Evolutionary conservation across 257 asterid species (phyloP).

Genomic region (Craterostigma plantagineum): DNA sequence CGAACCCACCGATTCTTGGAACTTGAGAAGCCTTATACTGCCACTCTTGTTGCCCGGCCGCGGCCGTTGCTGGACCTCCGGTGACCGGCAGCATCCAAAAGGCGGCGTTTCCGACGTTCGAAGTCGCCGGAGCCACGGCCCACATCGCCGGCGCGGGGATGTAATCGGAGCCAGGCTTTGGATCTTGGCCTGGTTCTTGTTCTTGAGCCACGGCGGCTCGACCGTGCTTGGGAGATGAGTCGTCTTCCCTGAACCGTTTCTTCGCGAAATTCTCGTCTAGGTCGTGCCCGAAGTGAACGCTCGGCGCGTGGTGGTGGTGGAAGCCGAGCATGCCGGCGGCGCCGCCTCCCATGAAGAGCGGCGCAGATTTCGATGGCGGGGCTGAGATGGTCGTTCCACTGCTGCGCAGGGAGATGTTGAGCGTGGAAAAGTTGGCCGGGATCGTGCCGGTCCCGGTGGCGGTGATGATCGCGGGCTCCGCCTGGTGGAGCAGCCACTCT

Average conservation of each 20-base stretch:
- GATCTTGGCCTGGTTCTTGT: slow-evolving; percentile 33
- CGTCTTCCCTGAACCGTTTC: slow-evolving; percentile 55
- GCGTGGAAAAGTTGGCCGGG: slow-evolving; percentile 75
- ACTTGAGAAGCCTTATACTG: slow-evolving; percentile 39
- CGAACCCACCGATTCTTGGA: slow-evolving; percentile 70
- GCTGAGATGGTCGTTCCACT: slow-evolving; percentile 88
- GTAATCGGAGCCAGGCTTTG: slow-evolving; percentile 40
- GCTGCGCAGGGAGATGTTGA: slow-evolving; percentile 66
- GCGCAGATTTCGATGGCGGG: slow-evolving; percentile 67
- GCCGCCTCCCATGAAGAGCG: slow-evolving; percentile 60
- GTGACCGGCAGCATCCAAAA: slow-evolving; percentile 87
- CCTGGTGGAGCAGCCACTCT: slow-evolving; percentile 68
- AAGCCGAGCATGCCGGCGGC: slow-evolving; percentile 68
- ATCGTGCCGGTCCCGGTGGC: slow-evolving; percentile 77
- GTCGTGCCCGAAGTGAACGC: slow-evolving; percentile 28
- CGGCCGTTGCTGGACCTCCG: slow-evolving; percentile 16
- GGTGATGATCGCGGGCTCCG: slow-evolving; percentile 57
- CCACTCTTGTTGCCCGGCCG: slow-evolving; percentile 33
- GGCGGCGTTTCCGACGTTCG: slow-evolving; percentile 45
- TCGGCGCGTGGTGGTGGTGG: slow-evolving; percentile 46
- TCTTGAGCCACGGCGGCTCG: slow-evolving; percentile 30
- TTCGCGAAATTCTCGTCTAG: slow-evolving; percentile 51
- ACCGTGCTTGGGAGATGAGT: slow-evolving; percentile 39
- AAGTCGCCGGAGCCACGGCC: slow-evolving; percentile 72
- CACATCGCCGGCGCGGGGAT: slow-evolving; percentile 80